These are phyloP conservation scores for Allantophomopsis lycopodina DNA, from an alignment of 2,329 filamentous ascomycete genomes.

Conservation along the genomic window DNA sequence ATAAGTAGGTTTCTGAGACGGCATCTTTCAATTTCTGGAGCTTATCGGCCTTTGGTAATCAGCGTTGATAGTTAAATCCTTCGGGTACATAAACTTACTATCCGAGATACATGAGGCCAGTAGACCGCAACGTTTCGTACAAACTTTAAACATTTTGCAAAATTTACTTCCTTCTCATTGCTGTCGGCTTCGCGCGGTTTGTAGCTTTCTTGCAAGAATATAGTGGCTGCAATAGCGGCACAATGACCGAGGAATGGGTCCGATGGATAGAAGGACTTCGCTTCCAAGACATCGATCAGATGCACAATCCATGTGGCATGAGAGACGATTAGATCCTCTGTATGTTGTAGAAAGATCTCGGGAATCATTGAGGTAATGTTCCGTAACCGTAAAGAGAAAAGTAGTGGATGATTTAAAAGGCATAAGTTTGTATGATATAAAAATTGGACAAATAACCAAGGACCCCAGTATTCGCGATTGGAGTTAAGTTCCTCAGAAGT, in stretches of 20 bases:
- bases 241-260: slow-evolving; percentile 33
- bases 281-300: slow-evolving; percentile 30
- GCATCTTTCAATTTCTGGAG: slow-evolving; percentile 26
- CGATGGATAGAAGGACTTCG: slow-evolving; percentile 28
- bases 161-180: slow-evolving; percentile 26
- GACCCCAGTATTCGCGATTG: slow-evolving; percentile 35
- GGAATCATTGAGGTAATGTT: slow-evolving; percentile 36
- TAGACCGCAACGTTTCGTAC: slow-evolving; percentile 23
- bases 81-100: slow-evolving; percentile 17
- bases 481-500: slow-evolving; percentile 25
- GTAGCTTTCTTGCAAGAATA: slow-evolving; percentile 38
- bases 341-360: slow-evolving; percentile 38
- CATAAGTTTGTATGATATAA: slow-evolving; percentile 37
- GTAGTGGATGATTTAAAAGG: slow-evolving; percentile 37
- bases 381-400: slow-evolving; percentile 35
- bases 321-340: slow-evolving; percentile 32
- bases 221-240: slow-evolving; percentile 36
- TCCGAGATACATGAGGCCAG: slow-evolving; percentile 29
- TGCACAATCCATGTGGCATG: slow-evolving; percentile 39
- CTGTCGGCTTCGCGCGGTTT: slow-evolving; percentile 23
- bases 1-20: slow-evolving; percentile 27
- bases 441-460: slow-evolving; percentile 36
- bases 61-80: not conserved
- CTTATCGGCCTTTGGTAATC: slow-evolving; percentile 23
- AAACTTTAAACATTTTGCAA: slow-evolving; percentile 28